These are phyloP conservation scores for Jamesozyma hellenica DNA, from an alignment of 805 yeast genomes.

Conservation along the genomic window DNA sequence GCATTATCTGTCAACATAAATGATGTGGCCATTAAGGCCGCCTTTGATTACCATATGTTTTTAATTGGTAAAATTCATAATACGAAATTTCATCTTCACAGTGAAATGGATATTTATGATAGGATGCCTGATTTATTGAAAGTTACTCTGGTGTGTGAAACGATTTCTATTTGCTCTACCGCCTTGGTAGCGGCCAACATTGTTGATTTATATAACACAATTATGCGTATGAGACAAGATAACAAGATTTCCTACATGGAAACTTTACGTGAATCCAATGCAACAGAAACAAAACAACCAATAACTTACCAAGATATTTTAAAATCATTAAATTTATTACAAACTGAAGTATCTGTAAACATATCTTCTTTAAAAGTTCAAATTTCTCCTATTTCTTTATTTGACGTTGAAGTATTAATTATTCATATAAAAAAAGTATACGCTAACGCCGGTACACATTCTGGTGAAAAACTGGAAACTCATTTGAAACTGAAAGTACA, in stretches of 20 bases:
- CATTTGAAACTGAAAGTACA: slow-evolving; percentile 50
- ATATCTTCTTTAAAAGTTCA: slow-evolving; percentile 50
- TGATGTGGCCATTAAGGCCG: slow-evolving; percentile 46
- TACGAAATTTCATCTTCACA: slow-evolving; percentile 49
- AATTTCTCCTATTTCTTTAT: slow-evolving; percentile 72
- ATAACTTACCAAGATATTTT: slow-evolving; percentile 25
- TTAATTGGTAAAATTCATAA: slow-evolving; percentile 46
- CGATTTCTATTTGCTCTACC: slow-evolving; percentile 57
- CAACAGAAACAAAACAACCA: slow-evolving; percentile 15
- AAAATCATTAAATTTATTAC: slow-evolving; percentile 32
- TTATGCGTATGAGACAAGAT: slow-evolving; percentile 64
- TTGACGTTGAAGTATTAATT: slow-evolving; percentile 67
- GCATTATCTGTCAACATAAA: slow-evolving; percentile 49
- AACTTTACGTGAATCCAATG: slow-evolving; percentile 52
- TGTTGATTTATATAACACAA: slow-evolving; percentile 63
- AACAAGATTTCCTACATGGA: slow-evolving; percentile 64
- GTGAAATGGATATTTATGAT: slow-evolving; percentile 45
- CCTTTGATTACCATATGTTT: slow-evolving; percentile 82
- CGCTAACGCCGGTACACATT: slow-evolving; percentile 39
- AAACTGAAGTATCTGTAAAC: slow-evolving; percentile 57
- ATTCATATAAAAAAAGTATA: slow-evolving; percentile 44
- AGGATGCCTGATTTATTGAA: slow-evolving; percentile 50
- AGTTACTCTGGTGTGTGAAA: slow-evolving; percentile 40
- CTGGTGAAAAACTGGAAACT: slow-evolving; percentile 35
- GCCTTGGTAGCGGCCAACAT: slow-evolving; percentile 79